phyloP scores from a whole-genome alignment of 2,329 filamentous ascomycete genomes.

The Colletotrichum eremochloae region DNA sequence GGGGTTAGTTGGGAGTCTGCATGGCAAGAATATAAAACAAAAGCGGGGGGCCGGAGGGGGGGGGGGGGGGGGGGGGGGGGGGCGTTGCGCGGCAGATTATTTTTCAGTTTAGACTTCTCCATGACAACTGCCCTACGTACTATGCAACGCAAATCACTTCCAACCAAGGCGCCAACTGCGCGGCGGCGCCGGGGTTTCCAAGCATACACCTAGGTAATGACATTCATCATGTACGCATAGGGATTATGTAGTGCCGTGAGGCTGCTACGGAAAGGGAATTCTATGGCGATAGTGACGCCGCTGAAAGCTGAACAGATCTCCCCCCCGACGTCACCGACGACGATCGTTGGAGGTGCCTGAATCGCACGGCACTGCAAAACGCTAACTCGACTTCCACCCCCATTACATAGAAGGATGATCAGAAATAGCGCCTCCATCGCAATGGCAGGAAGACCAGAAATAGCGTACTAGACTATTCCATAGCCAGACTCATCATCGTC shows the following conservation, averaged over 20 bases:
- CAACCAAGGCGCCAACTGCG: background rate
- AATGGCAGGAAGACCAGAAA: background rate
- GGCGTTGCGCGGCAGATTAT: background rate
- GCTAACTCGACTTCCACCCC: background rate
- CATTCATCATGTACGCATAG: background rate
- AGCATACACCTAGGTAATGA: background rate
- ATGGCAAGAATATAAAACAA: too few species aligned
- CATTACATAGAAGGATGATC: background rate
- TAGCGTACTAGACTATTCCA: background rate
- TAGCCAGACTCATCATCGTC: background rate
- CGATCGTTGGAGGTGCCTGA: slow-evolving; percentile 16
- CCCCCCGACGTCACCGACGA: slow-evolving; percentile 29
- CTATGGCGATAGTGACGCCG: background rate
- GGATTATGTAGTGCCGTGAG: background rate
- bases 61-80: background rate
- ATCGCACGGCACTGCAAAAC: background rate
- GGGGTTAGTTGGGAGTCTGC: too few species aligned
- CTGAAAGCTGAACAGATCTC: too few species aligned
- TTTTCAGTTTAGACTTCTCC: background rate
- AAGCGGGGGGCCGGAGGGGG: too few species aligned
- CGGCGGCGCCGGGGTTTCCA: background rate
- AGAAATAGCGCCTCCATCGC: background rate
- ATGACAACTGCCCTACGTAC: background rate
- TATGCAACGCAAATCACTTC: background rate
- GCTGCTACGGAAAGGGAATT: slow-evolving; percentile 13